These are phyloP conservation scores for Blastocystis sp. DNA, from an alignment of 352 stramenopile species.

Conservation along the genomic window DNA sequence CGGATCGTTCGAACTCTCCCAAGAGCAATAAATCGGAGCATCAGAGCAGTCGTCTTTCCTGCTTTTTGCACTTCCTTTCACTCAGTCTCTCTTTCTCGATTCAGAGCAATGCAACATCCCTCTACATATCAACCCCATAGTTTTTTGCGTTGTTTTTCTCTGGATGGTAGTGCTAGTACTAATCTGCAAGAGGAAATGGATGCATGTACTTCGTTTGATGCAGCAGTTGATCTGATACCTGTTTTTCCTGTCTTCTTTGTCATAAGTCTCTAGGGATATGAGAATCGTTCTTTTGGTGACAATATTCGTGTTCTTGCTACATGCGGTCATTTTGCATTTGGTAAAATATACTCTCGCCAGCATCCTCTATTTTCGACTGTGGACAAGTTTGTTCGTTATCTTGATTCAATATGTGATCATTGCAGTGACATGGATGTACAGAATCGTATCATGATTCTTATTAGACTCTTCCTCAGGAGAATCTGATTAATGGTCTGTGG, in stretches of 20 bases:
- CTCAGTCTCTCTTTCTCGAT: neutral
- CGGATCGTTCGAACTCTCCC: neutral
- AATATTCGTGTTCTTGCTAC: neutral
- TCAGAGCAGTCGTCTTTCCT: neutral
- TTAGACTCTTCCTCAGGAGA: neutral
- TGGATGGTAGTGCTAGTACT: neutral
- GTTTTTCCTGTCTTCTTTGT: neutral
- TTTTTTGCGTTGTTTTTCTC: neutral
- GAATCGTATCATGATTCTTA: neutral
- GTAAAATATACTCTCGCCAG: neutral
- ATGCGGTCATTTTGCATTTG: neutral
- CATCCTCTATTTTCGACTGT: neutral
- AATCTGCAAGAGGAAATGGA: neutral
- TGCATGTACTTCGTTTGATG: conserved; percentile 9
- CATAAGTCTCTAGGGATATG: neutral
- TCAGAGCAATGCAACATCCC: neutral
- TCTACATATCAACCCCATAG: neutral
- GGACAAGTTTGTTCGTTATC: neutral
- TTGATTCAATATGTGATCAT: neutral
- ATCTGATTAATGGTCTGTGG: neutral
- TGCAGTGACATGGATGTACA: neutral
- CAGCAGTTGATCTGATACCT: conserved; percentile 3
- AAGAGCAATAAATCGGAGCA: neutral
- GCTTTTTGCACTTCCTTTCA: neutral
- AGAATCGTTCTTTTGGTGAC: conserved; percentile 15